These are phyloP conservation scores for Coniochaeta ligniaria DNA, from an alignment of 2,329 filamentous ascomycete species.

Conservation along the genomic window DNA sequence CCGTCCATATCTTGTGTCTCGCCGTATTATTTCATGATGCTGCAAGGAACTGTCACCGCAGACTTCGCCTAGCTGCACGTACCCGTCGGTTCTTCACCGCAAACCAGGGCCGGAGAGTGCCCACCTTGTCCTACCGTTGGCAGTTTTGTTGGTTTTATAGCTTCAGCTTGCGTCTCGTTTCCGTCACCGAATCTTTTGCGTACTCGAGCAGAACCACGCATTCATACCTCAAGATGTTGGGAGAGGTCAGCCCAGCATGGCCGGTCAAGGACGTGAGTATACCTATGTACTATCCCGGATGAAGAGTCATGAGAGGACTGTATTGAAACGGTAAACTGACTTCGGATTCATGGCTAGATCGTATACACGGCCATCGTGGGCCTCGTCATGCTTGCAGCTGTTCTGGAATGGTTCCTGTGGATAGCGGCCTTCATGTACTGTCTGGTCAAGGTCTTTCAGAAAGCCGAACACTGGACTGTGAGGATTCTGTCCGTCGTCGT, in stretches of 20 bases:
- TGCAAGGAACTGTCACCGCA: slow-evolving; percentile 13
- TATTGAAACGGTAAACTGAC: background rate
- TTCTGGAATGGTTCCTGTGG: slow-evolving; percentile 93
- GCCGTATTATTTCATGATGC: slow-evolving; percentile 3
- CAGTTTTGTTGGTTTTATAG: background rate
- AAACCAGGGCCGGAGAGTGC: background rate
- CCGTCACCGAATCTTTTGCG: background rate
- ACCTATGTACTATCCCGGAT: background rate
- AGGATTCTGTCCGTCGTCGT: slow-evolving; percentile 70
- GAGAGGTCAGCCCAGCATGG: slow-evolving; percentile 37
- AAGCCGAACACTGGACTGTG: slow-evolving; percentile 84
- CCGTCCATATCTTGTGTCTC: background rate
- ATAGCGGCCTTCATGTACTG: slow-evolving; percentile 92
- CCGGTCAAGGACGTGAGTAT: slow-evolving; percentile 39
- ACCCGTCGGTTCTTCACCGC: slow-evolving; percentile 7
- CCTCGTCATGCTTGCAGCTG: slow-evolving; percentile 72
- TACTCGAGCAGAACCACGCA: background rate
- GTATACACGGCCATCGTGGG: slow-evolving; percentile 78
- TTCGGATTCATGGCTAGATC: slow-evolving; percentile 47
- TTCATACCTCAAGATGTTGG: slow-evolving; percentile 26
- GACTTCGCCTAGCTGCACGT: slow-evolving; percentile 11
- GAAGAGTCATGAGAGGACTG: too few species aligned
- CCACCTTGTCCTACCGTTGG: slow-evolving; percentile 1
- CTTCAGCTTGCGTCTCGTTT: background rate
- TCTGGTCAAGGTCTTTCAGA: slow-evolving; percentile 77